Conservation (phyloP, 1,139 yeast genomes). For the Scheffersomyces segobiensis region DNA sequence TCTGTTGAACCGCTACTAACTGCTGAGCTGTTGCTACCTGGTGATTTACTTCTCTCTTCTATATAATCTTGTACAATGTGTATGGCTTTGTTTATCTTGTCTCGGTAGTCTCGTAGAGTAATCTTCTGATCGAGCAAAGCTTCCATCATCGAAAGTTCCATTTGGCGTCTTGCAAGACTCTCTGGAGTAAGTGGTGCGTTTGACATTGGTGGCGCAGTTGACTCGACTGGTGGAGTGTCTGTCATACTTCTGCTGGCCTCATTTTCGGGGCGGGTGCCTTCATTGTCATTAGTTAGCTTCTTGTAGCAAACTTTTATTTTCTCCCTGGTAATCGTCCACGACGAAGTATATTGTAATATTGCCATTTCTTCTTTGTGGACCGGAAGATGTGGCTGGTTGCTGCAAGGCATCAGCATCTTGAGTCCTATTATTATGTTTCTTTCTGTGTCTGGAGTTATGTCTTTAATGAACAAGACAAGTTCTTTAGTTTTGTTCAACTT, state of each 20-base stretch:
- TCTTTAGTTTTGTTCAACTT: slow-evolving; percentile 7
- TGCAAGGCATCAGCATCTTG: slow-evolving; percentile 6
- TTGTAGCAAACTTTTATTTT: neutral
- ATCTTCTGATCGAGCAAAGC: neutral
- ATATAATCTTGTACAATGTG: neutral
- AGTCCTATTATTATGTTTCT: slow-evolving; percentile 17
- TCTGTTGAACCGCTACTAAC: neutral
- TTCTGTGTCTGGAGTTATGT: slow-evolving; percentile 15
- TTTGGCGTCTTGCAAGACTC: neutral
- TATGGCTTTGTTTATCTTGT: neutral
- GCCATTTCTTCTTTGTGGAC: neutral
- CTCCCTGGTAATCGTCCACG: neutral
- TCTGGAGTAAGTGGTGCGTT: neutral
- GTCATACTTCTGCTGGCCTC: neutral
- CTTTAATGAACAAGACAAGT: slow-evolving; percentile 14
- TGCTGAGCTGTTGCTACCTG: neutral
- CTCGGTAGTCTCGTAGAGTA: neutral
- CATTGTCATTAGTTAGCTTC: neutral
- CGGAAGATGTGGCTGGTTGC: neutral
- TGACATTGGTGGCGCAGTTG: neutral
- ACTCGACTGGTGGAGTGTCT: neutral
- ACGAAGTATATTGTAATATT: neutral
- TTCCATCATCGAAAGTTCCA: neutral
- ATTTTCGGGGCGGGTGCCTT: neutral
- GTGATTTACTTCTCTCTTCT: neutral